Percentiles rank a stretch among this genome's conserved stretches.
phyloP scores from a whole-genome alignment of 1,284 basidiomycete species.

The Boletellus deceptivus region DNA sequence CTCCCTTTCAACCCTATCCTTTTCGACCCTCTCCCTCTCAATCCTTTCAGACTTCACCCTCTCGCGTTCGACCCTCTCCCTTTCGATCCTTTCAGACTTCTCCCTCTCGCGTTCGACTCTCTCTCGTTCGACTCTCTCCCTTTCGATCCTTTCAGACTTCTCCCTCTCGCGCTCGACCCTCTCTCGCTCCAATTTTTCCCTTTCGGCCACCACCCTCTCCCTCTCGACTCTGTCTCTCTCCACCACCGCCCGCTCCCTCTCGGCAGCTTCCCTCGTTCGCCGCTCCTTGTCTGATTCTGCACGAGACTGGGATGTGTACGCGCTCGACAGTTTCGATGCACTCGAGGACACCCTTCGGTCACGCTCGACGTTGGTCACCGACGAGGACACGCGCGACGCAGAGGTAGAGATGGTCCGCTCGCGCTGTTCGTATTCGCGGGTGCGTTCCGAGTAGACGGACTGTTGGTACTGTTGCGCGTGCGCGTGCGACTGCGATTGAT shows the following conservation, averaged over 20 bases:
- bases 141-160: neutral
- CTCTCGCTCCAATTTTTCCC: constrained; percentile 14
- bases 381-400: constrained; percentile 27
- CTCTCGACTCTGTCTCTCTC: constrained; percentile 18
- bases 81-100: neutral
- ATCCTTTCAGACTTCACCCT: neutral
- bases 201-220: constrained; percentile 16
- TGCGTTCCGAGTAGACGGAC: constrained; percentile 26
- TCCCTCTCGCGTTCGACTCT: constrained; percentile 10
- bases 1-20: neutral
- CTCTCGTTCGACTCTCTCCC: constrained; percentile 3
- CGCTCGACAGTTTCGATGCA: constrained; percentile 24
- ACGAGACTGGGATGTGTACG: constrained; percentile 21
- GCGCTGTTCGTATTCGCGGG: constrained; percentile 21
- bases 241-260: constrained; percentile 15
- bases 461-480: constrained; percentile 14
- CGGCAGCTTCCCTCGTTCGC: constrained; percentile 16
- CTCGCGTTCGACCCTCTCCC: constrained; percentile 3
- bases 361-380: constrained; percentile 23
- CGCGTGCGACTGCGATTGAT: neutral
- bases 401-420: constrained; percentile 28
- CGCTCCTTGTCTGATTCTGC: constrained; percentile 22
- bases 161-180: constrained; percentile 9
- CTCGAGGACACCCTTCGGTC: constrained; percentile 24
- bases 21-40: constrained; percentile 8